Conservation (phyloP, 768 basidiomycete genomes). For the Auricularia sp. region DNA sequence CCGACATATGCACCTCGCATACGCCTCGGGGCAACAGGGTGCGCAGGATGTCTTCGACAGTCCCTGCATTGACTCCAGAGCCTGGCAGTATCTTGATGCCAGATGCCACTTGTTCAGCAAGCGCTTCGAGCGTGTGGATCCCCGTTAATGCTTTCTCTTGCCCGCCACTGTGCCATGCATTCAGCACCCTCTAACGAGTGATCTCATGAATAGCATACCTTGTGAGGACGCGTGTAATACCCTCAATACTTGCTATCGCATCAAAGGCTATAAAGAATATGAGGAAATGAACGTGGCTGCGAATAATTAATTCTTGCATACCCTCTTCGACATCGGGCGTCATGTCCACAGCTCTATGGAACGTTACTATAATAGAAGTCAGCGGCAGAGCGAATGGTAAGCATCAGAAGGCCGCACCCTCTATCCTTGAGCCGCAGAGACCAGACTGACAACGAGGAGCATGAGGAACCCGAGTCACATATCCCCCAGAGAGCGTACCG, state of each 20-base stretch:
- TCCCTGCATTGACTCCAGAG: conserved; percentile 59
- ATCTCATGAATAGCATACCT: conserved; percentile 36
- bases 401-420: conserved; percentile 35
- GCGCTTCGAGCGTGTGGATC: background rate
- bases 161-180: conserved; percentile 40
- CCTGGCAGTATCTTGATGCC: conserved; percentile 50
- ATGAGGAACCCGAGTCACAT: background rate
- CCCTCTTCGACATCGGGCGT: conserved; percentile 44
- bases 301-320: conserved; percentile 15
- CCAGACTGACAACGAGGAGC: conserved; percentile 31
- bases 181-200: conserved; percentile 22
- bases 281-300: background rate
- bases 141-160: conserved; percentile 11
- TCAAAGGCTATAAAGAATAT: conserved; percentile 24
- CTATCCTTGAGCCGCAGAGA: conserved; percentile 45
- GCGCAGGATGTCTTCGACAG: conserved; percentile 39
- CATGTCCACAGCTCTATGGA: conserved; percentile 77
- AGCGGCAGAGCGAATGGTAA: background rate
- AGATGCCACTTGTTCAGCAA: background rate
- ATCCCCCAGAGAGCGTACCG: conserved; percentile 28
- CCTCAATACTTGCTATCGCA: conserved; percentile 45
- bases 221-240: conserved; percentile 68
- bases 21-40: conserved; percentile 47
- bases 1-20: conserved; percentile 67
- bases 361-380: conserved; percentile 43